Evolutionary conservation across 495 filamentous ascomycete genomes (phyloP), one percentile per base, ranked within the genome.

Genomic region (Gamarada debralockiae): DNA sequence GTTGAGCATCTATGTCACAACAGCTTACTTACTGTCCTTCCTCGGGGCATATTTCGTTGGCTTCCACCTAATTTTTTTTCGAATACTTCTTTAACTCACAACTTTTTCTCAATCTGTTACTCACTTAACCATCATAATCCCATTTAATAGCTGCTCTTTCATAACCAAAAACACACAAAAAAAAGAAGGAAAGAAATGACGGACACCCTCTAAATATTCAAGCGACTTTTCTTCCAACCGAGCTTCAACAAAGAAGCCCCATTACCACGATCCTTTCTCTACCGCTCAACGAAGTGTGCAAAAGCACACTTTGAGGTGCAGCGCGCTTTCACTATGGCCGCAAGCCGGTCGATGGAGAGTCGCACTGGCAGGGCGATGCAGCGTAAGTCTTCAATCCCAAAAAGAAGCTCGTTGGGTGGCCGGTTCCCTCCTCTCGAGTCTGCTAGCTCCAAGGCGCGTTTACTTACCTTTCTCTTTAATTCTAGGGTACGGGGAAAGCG

Each of bases 401-500:
- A 21, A 41, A 14, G 15, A n/a, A n/a, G 44, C 56, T 47, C 52
- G 40, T 42, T 36, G 27, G 46, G 20, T 27, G 22, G 21, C 40
- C 21, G 7, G 13, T 43, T 7, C 6, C 40, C 9, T 20, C 5
- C 5, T 43, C 40, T 23, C 6, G 3, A 8, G 40, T 23, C 44
- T 31, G 2, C 23, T 13, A 33, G n/a, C 13, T 31, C 14, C 13
- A 33, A 31, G 24, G 12, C 44, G 3, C 25, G 34, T n/a, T 21
- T 29, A n/a, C 50, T 55, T 17, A 56, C 53, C 20, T 31, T 9
- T 48, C n/a, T 52, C 43, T 57, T 45, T 21, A 25, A 39, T 48
- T 66, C 59, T 65, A 96, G 95, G 93, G 58, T 98, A 97, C 70
- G 90, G 89, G 65, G 65, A 87, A 39, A 85, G 89, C 65, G 95